Conservation (phyloP, 2,329 filamentous ascomycete species). For the Colletotrichum sidae region DNA sequence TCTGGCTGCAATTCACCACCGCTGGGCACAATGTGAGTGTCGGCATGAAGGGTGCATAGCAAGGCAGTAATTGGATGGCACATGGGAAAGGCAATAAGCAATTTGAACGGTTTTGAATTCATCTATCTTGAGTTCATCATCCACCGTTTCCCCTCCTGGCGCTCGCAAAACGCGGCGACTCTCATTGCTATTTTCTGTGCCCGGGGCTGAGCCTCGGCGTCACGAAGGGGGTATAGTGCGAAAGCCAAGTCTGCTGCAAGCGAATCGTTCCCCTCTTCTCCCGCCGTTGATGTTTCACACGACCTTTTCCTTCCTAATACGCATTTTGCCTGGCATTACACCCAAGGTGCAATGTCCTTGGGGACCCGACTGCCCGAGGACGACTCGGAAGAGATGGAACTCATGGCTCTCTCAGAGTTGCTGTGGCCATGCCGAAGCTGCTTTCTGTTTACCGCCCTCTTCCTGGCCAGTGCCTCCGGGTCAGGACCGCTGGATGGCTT, state of each 20-base stretch:
- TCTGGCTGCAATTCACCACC: no score
- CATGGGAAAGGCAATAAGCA: background rate
- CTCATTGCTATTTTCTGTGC: conserved; percentile 12
- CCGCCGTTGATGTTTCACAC: background rate
- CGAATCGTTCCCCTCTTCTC: conserved; percentile 8
- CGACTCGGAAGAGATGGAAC: conserved; percentile 51
- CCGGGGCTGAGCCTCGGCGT: conserved; percentile 4
- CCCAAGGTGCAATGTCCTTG: conserved; percentile 50
- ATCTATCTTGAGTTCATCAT: background rate
- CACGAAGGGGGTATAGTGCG: conserved; percentile 27
- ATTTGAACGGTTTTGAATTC: conserved; percentile 1
- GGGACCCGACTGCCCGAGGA: conserved; percentile 48
- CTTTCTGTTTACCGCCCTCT: conserved; percentile 47
- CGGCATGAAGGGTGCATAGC: background rate
- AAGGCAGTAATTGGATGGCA: background rate
- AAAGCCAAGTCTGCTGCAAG: conserved; percentile 16
- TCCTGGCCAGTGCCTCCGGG: conserved; percentile 57
- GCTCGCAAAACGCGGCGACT: conserved; percentile 5
- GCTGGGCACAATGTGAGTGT: no score
- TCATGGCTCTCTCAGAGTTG: conserved; percentile 40
- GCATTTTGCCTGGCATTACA: conserved; percentile 19
- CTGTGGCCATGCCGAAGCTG: conserved; percentile 43
- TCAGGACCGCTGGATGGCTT: conserved; percentile 58
- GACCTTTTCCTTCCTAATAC: background rate
- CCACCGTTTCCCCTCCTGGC: background rate